Evolutionary conservation across 768 basidiomycete genomes (phyloP).

Genomic region (Collybiopsis luxurians): DNA sequence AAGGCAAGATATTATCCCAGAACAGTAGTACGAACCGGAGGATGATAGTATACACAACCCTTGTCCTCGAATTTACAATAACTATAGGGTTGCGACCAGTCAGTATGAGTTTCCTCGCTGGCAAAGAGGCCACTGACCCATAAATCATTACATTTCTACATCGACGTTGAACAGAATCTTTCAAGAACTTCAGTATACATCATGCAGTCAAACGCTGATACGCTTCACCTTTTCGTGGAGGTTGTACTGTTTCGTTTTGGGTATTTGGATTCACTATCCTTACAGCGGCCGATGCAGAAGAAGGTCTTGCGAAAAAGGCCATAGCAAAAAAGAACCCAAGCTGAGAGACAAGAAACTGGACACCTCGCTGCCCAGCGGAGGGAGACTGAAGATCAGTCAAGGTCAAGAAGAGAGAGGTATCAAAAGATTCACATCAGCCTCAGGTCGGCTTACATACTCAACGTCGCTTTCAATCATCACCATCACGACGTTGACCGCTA

Average conservation of each 20-base stretch:
- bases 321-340: constrained; percentile 30
- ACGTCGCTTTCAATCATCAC: background rate
- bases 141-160: constrained; percentile 92
- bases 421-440: background rate
- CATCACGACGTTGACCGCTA: no score
- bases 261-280: constrained; percentile 67
- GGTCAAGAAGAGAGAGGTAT: background rate
- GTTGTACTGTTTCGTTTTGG: constrained; percentile 38
- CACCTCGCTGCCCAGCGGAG: constrained; percentile 9
- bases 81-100: constrained; percentile 43
- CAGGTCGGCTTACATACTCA: background rate
- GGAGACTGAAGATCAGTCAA: constrained; percentile 8
- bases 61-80: constrained; percentile 85
- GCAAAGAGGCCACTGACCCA: constrained; percentile 50
- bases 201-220: constrained; percentile 10
- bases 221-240: constrained; percentile 56
- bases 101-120: background rate
- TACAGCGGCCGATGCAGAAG: constrained; percentile 59
- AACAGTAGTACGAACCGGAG: constrained; percentile 45
- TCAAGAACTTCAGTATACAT: constrained; percentile 1
- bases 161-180: constrained; percentile 73
- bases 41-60: constrained; percentile 83
- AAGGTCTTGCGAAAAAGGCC: constrained; percentile 70
- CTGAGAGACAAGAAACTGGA: constrained; percentile 4
- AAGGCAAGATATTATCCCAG: background rate